These are phyloP conservation scores for Debaryomyces subglobosus DNA, from an alignment of 1,139 yeast genomes.

Conservation along the genomic window DNA sequence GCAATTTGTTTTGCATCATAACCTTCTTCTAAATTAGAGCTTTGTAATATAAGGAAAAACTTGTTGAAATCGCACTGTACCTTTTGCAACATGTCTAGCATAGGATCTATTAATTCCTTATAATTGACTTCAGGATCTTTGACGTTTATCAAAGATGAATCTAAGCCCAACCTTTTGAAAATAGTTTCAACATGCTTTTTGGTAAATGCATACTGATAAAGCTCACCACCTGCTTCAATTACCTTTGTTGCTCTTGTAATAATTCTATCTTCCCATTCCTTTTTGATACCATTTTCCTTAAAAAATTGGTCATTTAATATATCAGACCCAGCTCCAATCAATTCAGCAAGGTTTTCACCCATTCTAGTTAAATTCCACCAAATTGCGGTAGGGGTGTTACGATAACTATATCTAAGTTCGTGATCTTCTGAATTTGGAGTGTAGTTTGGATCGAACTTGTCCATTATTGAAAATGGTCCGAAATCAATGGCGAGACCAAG, in stretches of 20 bases:
- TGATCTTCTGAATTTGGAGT: constrained; percentile 93
- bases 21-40: constrained; percentile 24
- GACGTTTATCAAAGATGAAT: constrained; percentile 38
- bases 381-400: constrained; percentile 79
- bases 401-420: constrained; percentile 69
- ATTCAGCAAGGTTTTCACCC: constrained; percentile 82
- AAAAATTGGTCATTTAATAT: constrained; percentile 45
- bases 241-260: constrained; percentile 65
- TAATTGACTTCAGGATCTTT: constrained; percentile 38
- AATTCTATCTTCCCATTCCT: constrained; percentile 54
- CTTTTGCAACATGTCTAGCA: constrained; percentile 62
- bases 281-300: constrained; percentile 37
- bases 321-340: constrained; percentile 69
- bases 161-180: constrained; percentile 69
- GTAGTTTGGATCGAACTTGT: constrained; percentile 75
- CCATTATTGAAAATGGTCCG: constrained; percentile 94
- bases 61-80: constrained; percentile 78
- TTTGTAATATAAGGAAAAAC: constrained; percentile 70
- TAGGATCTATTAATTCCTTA: constrained; percentile 56
- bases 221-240: constrained; percentile 65
- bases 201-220: constrained; percentile 66
- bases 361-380: constrained; percentile 93
- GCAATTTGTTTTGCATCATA: constrained; percentile 28
- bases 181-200: constrained; percentile 61
- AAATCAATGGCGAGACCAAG: constrained; percentile 87